Evolutionary conservation across 768 basidiomycete genomes (phyloP).

Genomic region (Favolaschia claudopus): DNA sequence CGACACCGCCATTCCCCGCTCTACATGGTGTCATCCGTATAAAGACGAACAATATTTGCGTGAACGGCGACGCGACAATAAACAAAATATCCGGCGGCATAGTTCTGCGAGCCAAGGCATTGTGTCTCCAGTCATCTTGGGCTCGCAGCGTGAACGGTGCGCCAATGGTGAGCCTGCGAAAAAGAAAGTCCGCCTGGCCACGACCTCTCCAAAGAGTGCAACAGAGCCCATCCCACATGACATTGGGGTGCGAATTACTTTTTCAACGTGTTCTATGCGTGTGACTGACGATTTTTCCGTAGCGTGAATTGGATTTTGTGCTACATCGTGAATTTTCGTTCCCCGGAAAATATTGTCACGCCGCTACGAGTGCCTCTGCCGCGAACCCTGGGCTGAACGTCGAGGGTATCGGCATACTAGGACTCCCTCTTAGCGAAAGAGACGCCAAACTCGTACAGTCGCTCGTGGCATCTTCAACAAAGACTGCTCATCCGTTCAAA

Average conservation of each 20-base stretch:
- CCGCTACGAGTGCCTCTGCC: constrained; percentile 19
- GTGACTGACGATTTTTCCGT: not conserved
- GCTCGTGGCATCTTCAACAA: constrained; percentile 1
- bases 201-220: constrained; percentile 4
- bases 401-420: constrained; percentile 24
- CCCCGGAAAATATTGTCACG: constrained; percentile 25
- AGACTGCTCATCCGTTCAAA: not conserved
- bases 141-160: constrained; percentile 2
- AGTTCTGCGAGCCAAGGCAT: constrained; percentile 26
- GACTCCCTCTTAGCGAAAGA: constrained; percentile 25
- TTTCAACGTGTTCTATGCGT: not conserved
- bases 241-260: constrained; percentile 6
- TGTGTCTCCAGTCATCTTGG: constrained; percentile 22
- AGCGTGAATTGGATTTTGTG: constrained; percentile 24
- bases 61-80: constrained; percentile 16
- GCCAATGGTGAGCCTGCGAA: constrained; percentile 14
- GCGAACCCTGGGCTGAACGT: constrained; percentile 26
- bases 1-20: constrained; percentile 19
- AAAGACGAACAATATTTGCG: constrained; percentile 26
- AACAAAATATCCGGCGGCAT: constrained; percentile 22
- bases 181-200: constrained; percentile 8
- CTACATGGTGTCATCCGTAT: constrained; percentile 26
- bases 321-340: constrained; percentile 28
- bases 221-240: constrained; percentile 7
- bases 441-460: constrained; percentile 23